Percentiles rank a stretch among this genome's conserved stretches.
phyloP scores from a whole-genome alignment of 2,329 filamentous ascomycete genomes.

The Aureobasidium sp. region DNA sequence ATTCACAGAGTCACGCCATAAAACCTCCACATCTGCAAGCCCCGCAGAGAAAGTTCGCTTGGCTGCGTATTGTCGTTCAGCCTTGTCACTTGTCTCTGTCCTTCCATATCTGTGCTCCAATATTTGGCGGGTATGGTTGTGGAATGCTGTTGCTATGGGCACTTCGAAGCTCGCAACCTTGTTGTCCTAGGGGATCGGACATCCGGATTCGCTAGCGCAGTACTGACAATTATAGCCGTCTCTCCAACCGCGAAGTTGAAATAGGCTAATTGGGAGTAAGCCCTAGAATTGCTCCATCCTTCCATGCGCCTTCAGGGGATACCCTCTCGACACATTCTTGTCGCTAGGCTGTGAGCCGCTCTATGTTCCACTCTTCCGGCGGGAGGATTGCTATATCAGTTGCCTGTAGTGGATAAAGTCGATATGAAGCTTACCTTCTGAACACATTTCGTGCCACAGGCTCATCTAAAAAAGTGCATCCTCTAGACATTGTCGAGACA shows the following conservation, averaged over 20 bases:
- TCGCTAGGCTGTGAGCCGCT: not conserved
- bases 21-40: not conserved
- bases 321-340: not conserved
- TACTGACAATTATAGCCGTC: not conserved
- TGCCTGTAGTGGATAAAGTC: not conserved
- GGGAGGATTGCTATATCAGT: not conserved
- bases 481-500: not conserved
- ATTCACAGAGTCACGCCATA: not conserved
- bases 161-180: not conserved
- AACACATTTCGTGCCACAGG: not conserved
- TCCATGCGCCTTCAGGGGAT: not conserved
- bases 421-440: not conserved
- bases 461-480: not conserved
- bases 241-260: not conserved
- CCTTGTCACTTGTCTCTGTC: not conserved
- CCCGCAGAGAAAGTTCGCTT: not conserved
- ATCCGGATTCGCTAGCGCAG: not conserved
- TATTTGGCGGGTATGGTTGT: not conserved
- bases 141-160: slow-evolving; percentile 1
- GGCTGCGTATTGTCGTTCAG: slow-evolving; percentile 1
- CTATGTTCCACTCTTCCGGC: not conserved
- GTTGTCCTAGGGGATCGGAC: not conserved
- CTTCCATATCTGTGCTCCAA: not conserved
- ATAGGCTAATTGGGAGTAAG: slow-evolving; percentile 4
- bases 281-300: not conserved